A percentile compares a stretch with the other conserved stretches of the same genome.
phyloP scores from a whole-genome alignment of 805 yeast genomes.

The Starmerella powellii region DNA sequence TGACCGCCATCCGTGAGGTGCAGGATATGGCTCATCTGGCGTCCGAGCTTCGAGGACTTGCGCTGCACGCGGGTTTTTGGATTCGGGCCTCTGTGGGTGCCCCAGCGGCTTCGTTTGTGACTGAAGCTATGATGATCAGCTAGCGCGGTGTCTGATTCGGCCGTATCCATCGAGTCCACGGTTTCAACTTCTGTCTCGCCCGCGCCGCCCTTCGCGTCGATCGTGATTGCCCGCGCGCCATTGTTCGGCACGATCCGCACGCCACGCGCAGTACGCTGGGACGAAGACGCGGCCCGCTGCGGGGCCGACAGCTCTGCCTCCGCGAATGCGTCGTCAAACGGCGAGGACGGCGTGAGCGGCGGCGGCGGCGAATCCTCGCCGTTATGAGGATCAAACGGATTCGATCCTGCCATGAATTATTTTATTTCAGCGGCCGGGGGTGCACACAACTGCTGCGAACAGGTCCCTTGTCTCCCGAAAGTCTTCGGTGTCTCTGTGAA shows the following conservation, averaged over 20 bases:
- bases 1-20: conserved; percentile 9
- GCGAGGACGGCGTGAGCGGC: conserved; percentile 12
- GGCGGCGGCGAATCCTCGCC: conserved; percentile 4
- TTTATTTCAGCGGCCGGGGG: too few relatives aligned
- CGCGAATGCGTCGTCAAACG: conserved; percentile 20
- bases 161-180: background rate
- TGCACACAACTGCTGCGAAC: too few relatives aligned
- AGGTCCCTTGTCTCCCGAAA: too few relatives aligned
- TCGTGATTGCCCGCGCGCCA: conserved; percentile 9
- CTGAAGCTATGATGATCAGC: conserved; percentile 16
- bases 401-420: background rate
- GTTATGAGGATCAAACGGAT: conserved; percentile 14
- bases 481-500: too few relatives aligned
- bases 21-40: conserved; percentile 18
- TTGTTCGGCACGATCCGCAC: conserved; percentile 14
- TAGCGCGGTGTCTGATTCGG: conserved; percentile 7
- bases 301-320: conserved; percentile 18
- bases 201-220: conserved; percentile 3
- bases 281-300: conserved; percentile 17
- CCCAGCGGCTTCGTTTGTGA: conserved; percentile 41
- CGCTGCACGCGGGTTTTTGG: conserved; percentile 1
- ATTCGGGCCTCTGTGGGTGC: conserved; percentile 61
- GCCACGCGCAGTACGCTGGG: conserved; percentile 15
- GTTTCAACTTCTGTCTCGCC: background rate
- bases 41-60: conserved; percentile 9